These are phyloP conservation scores for Botryosphaeria agaves DNA, from an alignment of 2,329 filamentous ascomycete genomes.

Conservation along the genomic window DNA sequence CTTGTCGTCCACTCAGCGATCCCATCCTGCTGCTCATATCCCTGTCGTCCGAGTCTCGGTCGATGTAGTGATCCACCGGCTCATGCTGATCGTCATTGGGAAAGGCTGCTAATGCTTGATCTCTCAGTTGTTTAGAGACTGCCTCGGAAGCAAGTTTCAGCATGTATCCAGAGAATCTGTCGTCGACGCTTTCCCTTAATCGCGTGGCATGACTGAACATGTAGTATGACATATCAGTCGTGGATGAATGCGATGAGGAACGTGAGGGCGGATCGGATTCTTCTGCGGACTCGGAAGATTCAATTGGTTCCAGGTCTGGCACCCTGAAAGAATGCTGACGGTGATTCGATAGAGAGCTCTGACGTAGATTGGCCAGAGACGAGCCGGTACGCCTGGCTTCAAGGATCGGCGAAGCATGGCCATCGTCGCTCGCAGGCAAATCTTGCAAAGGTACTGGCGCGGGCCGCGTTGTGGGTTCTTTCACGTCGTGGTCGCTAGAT, in stretches of 20 bases:
- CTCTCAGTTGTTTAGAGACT: constrained; percentile 62
- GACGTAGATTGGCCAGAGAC: constrained; percentile 11
- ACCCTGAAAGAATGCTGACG: constrained; percentile 39
- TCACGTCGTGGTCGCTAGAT: constrained; percentile 26
- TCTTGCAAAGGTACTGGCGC: too few relatives aligned
- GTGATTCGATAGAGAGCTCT: constrained; percentile 13
- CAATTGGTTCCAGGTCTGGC: constrained; percentile 43
- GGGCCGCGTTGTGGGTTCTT: too few relatives aligned
- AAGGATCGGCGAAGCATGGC: too few relatives aligned
- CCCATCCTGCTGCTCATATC: constrained; percentile 20
- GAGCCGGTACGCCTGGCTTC: neutral
- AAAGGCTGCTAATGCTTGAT: constrained; percentile 59
- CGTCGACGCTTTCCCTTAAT: constrained; percentile 50
- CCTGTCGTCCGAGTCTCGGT: constrained; percentile 30
- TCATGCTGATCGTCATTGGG: constrained; percentile 53
- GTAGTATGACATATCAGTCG: constrained; percentile 29
- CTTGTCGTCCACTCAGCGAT: constrained; percentile 18
- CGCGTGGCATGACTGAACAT: constrained; percentile 36
- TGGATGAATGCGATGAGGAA: constrained; percentile 25
- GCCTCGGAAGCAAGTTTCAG: constrained; percentile 65
- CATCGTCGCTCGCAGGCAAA: too few relatives aligned
- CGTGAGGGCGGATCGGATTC: constrained; percentile 26
- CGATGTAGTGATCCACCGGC: constrained; percentile 54
- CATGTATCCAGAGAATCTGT: constrained; percentile 58
- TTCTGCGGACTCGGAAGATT: constrained; percentile 39